phyloP scores from a whole-genome alignment of 2,329 filamentous ascomycete genomes.

The Cladosporium sp. region DNA sequence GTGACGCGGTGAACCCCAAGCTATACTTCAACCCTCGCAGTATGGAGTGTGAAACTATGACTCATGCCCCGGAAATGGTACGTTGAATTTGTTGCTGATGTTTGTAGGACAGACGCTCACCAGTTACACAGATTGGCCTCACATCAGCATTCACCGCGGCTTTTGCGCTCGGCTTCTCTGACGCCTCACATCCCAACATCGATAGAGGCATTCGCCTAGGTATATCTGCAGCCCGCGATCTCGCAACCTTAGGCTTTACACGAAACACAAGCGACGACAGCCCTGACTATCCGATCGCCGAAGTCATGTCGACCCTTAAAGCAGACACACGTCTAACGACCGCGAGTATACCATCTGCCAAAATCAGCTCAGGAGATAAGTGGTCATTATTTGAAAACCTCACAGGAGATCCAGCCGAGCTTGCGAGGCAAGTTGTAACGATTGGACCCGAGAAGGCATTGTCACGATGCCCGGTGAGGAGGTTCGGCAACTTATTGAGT shows the following conservation, averaged over 20 bases:
- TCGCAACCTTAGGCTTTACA: slow-evolving; percentile 32
- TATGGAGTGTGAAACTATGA: slow-evolving; percentile 27
- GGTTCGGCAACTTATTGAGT: slow-evolving; percentile 33
- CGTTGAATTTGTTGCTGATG: background rate
- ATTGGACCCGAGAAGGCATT: slow-evolving; percentile 34
- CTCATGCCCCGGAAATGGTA: slow-evolving; percentile 15
- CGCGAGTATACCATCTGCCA: slow-evolving; percentile 34
- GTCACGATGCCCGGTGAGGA: slow-evolving; percentile 31
- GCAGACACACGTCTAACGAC: slow-evolving; percentile 29
- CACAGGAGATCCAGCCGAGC: slow-evolving; percentile 36
- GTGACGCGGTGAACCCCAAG: slow-evolving; percentile 37
- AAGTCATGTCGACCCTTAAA: slow-evolving; percentile 28
- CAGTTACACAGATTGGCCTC: slow-evolving; percentile 28
- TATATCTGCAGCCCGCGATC: slow-evolving; percentile 30
- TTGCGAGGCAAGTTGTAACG: slow-evolving; percentile 36
- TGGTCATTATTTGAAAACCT: slow-evolving; percentile 37
- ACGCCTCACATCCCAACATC: slow-evolving; percentile 29
- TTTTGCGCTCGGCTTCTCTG: slow-evolving; percentile 36
- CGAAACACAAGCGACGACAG: slow-evolving; percentile 25
- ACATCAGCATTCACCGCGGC: slow-evolving; percentile 37
- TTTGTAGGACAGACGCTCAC: background rate
- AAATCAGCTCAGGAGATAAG: slow-evolving; percentile 36
- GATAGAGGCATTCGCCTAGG: slow-evolving; percentile 34
- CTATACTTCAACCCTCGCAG: slow-evolving; percentile 34
- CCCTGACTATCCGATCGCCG: slow-evolving; percentile 33